These are phyloP conservation scores for Starmerella bombi DNA, from an alignment of 805 yeast species.

Conservation along the genomic window DNA sequence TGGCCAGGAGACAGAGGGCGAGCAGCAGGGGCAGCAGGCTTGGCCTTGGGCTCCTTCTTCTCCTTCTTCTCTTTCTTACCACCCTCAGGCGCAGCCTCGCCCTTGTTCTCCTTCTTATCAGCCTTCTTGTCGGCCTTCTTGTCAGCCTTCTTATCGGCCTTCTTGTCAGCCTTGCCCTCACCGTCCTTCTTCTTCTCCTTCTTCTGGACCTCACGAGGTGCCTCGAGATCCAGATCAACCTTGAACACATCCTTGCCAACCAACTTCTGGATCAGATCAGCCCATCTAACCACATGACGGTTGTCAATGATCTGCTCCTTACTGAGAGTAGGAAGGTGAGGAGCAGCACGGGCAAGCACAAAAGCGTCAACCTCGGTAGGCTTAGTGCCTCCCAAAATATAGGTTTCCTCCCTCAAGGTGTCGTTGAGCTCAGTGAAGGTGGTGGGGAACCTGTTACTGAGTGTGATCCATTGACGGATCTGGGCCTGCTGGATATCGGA, in stretches of 20 bases:
- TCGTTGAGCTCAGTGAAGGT: slow-evolving; percentile 48
- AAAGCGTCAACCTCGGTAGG: slow-evolving; percentile 61
- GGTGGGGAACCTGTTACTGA: slow-evolving; percentile 50
- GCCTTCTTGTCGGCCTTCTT: slow-evolving; percentile 30
- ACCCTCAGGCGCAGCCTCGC: slow-evolving; percentile 15
- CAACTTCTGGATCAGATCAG: slow-evolving; percentile 63
- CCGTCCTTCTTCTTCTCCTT: slow-evolving; percentile 27
- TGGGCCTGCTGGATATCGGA: slow-evolving; percentile 48
- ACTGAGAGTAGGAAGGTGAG: slow-evolving; percentile 45
- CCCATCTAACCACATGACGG: slow-evolving; percentile 90
- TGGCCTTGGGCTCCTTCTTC: slow-evolving; percentile 38
- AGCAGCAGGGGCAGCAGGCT: slow-evolving; percentile 39
- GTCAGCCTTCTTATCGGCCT: slow-evolving; percentile 23
- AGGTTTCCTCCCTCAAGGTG: slow-evolving; percentile 55
- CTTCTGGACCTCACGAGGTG: slow-evolving; percentile 55
- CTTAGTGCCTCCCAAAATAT: slow-evolving; percentile 45
- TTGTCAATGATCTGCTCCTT: slow-evolving; percentile 44
- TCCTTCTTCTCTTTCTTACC: slow-evolving; percentile 24
- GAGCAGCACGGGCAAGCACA: slow-evolving; percentile 53
- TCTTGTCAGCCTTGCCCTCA: slow-evolving; percentile 4
- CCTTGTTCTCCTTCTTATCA: slow-evolving; percentile 19
- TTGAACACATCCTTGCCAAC: slow-evolving; percentile 42
- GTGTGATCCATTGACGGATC: slow-evolving; percentile 64
- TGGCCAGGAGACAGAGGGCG: slow-evolving; percentile 44
- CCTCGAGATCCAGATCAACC: slow-evolving; percentile 46